These are phyloP conservation scores for Xylariaceae sp. DNA, from an alignment of 2,329 filamentous ascomycete genomes.

Conservation along the genomic window DNA sequence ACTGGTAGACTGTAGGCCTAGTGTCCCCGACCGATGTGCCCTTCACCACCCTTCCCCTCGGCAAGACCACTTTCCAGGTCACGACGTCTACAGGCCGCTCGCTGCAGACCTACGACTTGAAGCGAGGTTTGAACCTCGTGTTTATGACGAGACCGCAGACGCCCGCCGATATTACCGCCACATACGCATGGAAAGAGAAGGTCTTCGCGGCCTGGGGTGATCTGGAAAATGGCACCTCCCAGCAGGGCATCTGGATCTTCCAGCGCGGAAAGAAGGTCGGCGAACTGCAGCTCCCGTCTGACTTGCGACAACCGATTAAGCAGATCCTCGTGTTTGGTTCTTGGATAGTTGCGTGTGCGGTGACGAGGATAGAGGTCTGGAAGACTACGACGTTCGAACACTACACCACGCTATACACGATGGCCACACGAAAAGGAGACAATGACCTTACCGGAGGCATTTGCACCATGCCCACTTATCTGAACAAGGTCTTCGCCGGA, in stretches of 20 bases:
- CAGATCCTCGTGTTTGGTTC: slow-evolving; percentile 80
- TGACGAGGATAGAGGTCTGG: slow-evolving; percentile 80
- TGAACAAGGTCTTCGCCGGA: slow-evolving; percentile 94
- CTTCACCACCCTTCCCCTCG: slow-evolving; percentile 81
- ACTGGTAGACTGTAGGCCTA: slow-evolving; percentile 73
- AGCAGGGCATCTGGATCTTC: slow-evolving; percentile 80
- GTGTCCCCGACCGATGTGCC: slow-evolving; percentile 88
- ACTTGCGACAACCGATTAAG: slow-evolving; percentile 64
- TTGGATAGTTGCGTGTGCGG: slow-evolving; percentile 80
- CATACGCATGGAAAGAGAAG: slow-evolving; percentile 77
- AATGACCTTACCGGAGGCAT: slow-evolving; percentile 72
- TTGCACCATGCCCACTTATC: slow-evolving; percentile 84
- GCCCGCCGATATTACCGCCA: slow-evolving; percentile 78
- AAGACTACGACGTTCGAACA: slow-evolving; percentile 78
- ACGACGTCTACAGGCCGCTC: slow-evolving; percentile 88
- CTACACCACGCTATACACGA: slow-evolving; percentile 74
- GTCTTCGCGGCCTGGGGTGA: slow-evolving; percentile 88
- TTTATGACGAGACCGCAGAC: slow-evolving; percentile 92
- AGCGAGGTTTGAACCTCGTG: slow-evolving; percentile 81
- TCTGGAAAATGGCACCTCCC: slow-evolving; percentile 40
- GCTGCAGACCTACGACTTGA: slow-evolving; percentile 93
- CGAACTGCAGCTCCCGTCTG: slow-evolving; percentile 63
- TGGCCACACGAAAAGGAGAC: slow-evolving; percentile 50
- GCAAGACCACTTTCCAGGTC: slow-evolving; percentile 94
- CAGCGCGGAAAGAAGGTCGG: slow-evolving; percentile 81